These are phyloP conservation scores for Picea abies DNA, from an alignment of 83 land plant genomes.

Conservation along the genomic window DNA sequence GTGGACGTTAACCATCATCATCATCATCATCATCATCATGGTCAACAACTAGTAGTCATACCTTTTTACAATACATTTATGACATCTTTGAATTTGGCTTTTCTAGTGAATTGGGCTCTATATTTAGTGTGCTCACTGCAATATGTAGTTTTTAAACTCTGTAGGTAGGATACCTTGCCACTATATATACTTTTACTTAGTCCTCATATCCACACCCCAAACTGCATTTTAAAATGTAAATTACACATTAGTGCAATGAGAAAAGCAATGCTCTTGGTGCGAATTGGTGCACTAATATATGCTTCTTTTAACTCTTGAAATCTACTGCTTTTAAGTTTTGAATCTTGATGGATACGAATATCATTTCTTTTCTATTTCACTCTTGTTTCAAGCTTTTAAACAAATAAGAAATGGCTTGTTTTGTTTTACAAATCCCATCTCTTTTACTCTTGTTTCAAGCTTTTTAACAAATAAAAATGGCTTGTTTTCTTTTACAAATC, in stretches of 20 bases:
- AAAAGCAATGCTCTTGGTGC: background rate
- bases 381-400: background rate
- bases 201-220: background rate
- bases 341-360: background rate
- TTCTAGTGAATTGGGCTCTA: background rate
- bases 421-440: background rate
- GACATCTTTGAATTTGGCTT: background rate
- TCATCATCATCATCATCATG: background rate
- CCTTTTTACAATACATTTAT: background rate
- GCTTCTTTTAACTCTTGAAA: background rate
- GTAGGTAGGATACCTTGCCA: background rate
- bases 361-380: background rate
- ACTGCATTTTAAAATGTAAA: background rate
- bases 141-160: background rate
- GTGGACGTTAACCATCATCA: too few species aligned
- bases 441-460: background rate
- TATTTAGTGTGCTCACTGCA: background rate
- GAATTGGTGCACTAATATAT: background rate
- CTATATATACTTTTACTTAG: background rate
- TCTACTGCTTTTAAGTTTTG: background rate
- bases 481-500: background rate
- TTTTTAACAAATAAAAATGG: background rate
- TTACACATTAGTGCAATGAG: background rate
- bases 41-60: background rate
- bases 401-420: background rate